Percentiles rank a stretch among this genome's conserved stretches.
phyloP scores from a whole-genome alignment of 495 filamentous ascomycete species.

The Ramalina intermedia region DNA sequence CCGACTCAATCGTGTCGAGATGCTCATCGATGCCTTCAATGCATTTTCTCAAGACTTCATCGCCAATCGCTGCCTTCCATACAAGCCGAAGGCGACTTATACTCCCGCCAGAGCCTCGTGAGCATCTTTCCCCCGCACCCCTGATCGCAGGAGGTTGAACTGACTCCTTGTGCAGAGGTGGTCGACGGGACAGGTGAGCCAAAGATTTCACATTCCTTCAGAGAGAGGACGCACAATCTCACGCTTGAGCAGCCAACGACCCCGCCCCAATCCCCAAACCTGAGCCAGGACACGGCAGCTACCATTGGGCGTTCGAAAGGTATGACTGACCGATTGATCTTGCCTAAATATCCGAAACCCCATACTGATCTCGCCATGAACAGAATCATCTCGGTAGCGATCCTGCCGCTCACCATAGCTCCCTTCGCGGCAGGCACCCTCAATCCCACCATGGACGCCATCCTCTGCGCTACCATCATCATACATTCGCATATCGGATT shows the following conservation, averaged over 20 bases:
- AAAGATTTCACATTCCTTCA: background rate
- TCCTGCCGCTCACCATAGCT: constrained; percentile 75
- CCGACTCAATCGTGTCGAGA: no score
- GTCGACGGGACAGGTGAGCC: constrained; percentile 63
- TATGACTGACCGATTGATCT: constrained; percentile 13
- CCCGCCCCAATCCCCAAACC: constrained; percentile 57
- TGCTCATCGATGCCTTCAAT: no score
- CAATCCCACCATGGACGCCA: constrained; percentile 75
- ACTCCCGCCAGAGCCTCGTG: constrained; percentile 33
- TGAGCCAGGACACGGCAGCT: constrained; percentile 70
- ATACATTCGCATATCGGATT: constrained; percentile 94
- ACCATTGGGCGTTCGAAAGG: constrained; percentile 98
- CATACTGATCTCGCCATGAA: constrained; percentile 2
- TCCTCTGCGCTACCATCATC: constrained; percentile 68
- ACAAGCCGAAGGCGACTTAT: constrained; percentile 21
- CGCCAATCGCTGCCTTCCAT: constrained; percentile 25
- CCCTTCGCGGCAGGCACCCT: constrained; percentile 85
- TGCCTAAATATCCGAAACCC: background rate
- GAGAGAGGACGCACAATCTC: constrained; percentile 8
- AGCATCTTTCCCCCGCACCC: constrained; percentile 1
- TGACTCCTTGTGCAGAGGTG: constrained; percentile 39
- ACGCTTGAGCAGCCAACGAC: constrained; percentile 60
- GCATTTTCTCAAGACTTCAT: no score
- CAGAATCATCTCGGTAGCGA: constrained; percentile 55
- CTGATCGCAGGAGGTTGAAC: background rate